These are phyloP conservation scores for Scedosporium dehoogii DNA, from an alignment of 2,329 filamentous ascomycete species.

Conservation along the genomic window DNA sequence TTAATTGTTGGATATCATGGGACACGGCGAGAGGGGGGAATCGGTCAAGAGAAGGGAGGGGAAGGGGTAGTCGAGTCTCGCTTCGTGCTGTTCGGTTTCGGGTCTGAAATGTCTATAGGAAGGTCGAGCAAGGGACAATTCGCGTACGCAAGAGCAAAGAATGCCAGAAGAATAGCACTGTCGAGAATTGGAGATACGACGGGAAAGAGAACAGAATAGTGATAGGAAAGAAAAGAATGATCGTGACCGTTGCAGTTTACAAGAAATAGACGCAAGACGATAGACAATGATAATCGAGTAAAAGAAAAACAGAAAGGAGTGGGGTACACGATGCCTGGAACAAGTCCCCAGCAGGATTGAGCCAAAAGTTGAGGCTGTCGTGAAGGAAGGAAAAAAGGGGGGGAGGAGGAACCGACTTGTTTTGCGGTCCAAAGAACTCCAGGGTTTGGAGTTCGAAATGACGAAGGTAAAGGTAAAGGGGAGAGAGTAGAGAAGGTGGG, in stretches of 20 bases:
- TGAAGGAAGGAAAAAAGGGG: neutral
- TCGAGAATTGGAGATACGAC: neutral
- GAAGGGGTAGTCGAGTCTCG: neutral
- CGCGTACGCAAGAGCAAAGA: neutral
- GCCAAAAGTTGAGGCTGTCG: neutral
- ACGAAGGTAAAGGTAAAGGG: neutral
- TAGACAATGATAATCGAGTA: slow-evolving; percentile 3
- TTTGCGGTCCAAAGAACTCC: neutral
- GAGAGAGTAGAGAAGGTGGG: neutral
- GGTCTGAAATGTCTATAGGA: neutral
- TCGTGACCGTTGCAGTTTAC: neutral
- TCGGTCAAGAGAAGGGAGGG: neutral
- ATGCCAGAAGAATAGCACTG: neutral
- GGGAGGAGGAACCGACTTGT: slow-evolving; percentile 1
- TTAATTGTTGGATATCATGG: neutral
- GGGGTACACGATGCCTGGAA: slow-evolving; percentile 16
- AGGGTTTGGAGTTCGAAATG: neutral
- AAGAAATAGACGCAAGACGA: neutral
- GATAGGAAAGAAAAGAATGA: slow-evolving; percentile 3
- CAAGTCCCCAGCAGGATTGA: slow-evolving; percentile 11
- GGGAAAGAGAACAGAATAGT: neutral
- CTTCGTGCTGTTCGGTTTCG: neutral
- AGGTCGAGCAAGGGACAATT: neutral
- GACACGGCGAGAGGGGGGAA: neutral
- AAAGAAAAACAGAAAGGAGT: slow-evolving; percentile 17